Conservation (phyloP, 2,329 filamentous ascomycete genomes). For the Aspergillus vadensis region DNA sequence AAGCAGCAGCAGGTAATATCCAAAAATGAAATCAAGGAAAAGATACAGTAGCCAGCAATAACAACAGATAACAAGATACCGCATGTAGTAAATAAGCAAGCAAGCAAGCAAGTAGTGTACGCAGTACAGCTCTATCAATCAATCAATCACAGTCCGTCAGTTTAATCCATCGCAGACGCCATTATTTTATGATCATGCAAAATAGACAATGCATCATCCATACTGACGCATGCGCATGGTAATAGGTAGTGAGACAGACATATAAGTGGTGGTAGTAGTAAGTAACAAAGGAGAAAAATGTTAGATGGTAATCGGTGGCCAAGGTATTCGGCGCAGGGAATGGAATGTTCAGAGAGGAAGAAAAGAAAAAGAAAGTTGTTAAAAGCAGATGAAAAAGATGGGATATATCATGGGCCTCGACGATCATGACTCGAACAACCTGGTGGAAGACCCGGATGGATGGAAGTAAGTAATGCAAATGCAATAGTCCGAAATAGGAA, state of each 20-base stretch:
- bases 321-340: conserved; percentile 16
- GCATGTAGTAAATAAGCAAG: background rate
- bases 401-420: conserved; percentile 18
- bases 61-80: background rate
- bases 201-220: background rate
- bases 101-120: background rate
- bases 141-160: too few relatives aligned
- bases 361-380: too few relatives aligned
- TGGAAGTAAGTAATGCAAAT: background rate
- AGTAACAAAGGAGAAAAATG: too few relatives aligned
- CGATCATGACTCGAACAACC: conserved; percentile 3
- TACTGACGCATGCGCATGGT: background rate
- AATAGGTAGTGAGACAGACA: background rate
- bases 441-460: background rate
- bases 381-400: background rate
- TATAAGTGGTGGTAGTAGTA: too few relatives aligned
- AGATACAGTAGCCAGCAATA: background rate
- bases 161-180: too few relatives aligned
- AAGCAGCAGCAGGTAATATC: background rate
- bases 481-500: background rate
- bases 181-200: background rate
- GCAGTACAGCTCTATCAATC: conserved; percentile 6
- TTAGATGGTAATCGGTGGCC: conserved; percentile 6
- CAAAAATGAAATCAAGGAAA: background rate
- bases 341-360: background rate